phyloP scores from a whole-genome alignment of 192 early-diverging fungal genomes.

The Coemansia sp. region DNA sequence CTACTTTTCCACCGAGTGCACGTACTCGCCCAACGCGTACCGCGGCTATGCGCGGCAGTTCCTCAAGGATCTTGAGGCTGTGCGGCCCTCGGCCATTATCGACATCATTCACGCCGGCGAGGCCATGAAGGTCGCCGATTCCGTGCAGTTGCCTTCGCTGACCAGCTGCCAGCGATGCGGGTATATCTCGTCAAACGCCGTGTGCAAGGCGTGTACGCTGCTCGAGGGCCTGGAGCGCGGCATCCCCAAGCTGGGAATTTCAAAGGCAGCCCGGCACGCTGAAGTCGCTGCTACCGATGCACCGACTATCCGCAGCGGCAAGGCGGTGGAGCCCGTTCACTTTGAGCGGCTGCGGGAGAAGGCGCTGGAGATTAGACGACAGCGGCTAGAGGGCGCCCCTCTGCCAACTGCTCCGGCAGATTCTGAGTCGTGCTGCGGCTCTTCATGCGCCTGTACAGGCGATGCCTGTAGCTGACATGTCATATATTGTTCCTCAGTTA shows the following conservation, averaged over 20 bases:
- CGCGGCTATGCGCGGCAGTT: slow-evolving; percentile 92
- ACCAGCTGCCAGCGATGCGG: slow-evolving; percentile 82
- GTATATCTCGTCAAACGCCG: slow-evolving; percentile 85
- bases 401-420: background rate
- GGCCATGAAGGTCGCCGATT: slow-evolving; percentile 66
- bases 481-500: no score
- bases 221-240: slow-evolving; percentile 91
- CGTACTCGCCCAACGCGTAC: slow-evolving; percentile 96
- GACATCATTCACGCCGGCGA: slow-evolving; percentile 97
- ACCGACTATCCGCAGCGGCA: background rate
- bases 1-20: slow-evolving; percentile 98
- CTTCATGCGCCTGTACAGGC: background rate
- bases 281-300: background rate
- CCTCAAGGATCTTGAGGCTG: slow-evolving; percentile 90
- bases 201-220: slow-evolving; percentile 93
- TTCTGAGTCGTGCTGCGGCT: background rate
- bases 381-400: background rate
- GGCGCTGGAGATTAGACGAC: slow-evolving; percentile 19
- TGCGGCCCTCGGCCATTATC: slow-evolving; percentile 84
- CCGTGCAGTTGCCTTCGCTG: slow-evolving; percentile 60
- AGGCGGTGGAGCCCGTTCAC: slow-evolving; percentile 30
- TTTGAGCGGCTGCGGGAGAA: slow-evolving; percentile 40
- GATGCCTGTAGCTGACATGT: background rate
- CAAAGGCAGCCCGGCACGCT: slow-evolving; percentile 2
- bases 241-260: slow-evolving; percentile 66